Evolutionary conservation across 805 yeast genomes (phyloP).

Genomic region (Pichia rugopelliculosa): DNA sequence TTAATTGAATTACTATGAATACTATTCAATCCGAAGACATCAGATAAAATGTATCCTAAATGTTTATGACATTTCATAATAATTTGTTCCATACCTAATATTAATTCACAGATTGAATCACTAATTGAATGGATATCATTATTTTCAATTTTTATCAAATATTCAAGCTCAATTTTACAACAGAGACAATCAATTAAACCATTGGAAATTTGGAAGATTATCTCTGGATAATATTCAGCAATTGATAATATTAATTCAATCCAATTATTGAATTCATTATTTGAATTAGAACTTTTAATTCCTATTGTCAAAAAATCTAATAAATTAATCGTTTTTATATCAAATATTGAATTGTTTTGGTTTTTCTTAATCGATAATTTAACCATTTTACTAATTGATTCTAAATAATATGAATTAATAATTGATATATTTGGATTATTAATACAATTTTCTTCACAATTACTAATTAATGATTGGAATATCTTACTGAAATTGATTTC

Average conservation of each 20-base stretch:
- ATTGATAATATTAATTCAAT: constrained; percentile 18
- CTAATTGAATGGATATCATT: constrained; percentile 17
- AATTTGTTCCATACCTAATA: constrained; percentile 60
- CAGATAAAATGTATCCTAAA: constrained; percentile 23
- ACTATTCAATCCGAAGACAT: constrained; percentile 11
- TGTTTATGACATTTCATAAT: constrained; percentile 52
- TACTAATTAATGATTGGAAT: constrained; percentile 11
- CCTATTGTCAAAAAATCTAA: constrained; percentile 23
- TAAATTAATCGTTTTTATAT: constrained; percentile 12
- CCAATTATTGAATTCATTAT: constrained; percentile 25
- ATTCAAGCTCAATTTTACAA: constrained; percentile 17
- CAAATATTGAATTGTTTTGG: constrained; percentile 7
- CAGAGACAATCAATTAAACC: constrained; percentile 24
- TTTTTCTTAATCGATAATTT: constrained; percentile 20
- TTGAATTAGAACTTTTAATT: constrained; percentile 15
- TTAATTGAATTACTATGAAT: neutral
- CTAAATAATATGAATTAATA: constrained; percentile 18
- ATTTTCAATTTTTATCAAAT: constrained; percentile 12
- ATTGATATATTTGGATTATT: neutral
- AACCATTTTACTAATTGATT: constrained; percentile 18
- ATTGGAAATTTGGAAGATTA: constrained; percentile 18
- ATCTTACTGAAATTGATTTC: constrained; percentile 43
- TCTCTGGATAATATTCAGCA: constrained; percentile 21
- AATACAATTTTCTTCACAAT: constrained; percentile 7
- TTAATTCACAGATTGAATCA: constrained; percentile 38